Evolutionary conservation across 2,329 filamentous ascomycete genomes (phyloP), one percentile per base, ranked within the genome.

Genomic region (Botrytis pseudocinerea): DNA sequence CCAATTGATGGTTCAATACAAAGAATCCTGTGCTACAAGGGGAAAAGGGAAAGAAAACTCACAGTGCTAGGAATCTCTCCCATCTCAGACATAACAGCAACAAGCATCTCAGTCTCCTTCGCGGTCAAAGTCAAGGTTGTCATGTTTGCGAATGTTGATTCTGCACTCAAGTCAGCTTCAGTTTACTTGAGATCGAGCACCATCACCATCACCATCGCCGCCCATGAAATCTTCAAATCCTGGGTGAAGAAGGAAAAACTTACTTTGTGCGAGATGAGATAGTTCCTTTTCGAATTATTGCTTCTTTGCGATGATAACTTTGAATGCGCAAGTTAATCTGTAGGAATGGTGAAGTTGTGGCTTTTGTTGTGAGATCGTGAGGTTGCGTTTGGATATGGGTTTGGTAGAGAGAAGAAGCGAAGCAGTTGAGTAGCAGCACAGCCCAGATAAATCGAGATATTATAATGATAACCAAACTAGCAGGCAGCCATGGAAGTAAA

Each of bases 11-110:
- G 10, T 28, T 6, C 14, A 48, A 5, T 1, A 18, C 25, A 8
- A 42, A 32, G 9, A 46, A 2, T 40, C 18, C 1, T 14, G 16
- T 4, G 22, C 7, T 20, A 48, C 1, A 69, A 32, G 61, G 28
- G 2, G 14, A 32, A 7, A 35, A 42, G 46, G 10, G 8, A 16
- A 59, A 22, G 51, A 25, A 40, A 2, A 18, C 54, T 60, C 70
- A 71, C 68, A 68, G 66, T 71, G 6, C 65, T 57, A 18, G 77
- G 74, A 40, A 75, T 66, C 25, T 75, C 74, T 0, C 69, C 66
- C 74, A 77, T 76, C 42, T 74, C 62, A 28, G 54, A 28, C 42
- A 76, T 68, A 14, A 77, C 69, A 38, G 74, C 73, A 16, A 42
- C 42, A 9, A 77, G 46, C 20, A 77, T 51, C 35, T 73, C 60